These are phyloP conservation scores for Asterophora lycoperdoides DNA, from an alignment of 768 basidiomycete genomes.

Conservation along the genomic window DNA sequence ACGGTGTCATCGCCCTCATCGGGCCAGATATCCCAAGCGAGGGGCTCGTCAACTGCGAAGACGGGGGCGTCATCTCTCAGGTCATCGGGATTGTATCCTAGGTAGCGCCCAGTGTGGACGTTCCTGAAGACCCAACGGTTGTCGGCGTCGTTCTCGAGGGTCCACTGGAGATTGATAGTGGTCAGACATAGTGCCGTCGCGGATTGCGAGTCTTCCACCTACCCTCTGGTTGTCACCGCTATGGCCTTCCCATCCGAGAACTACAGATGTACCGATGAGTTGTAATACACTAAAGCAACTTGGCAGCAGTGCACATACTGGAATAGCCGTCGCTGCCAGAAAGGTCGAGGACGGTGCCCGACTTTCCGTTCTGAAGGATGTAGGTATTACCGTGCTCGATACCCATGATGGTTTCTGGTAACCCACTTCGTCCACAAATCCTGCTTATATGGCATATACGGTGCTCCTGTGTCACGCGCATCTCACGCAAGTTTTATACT, in stretches of 20 bases:
- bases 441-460: slow-evolving; percentile 4
- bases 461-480: not conserved
- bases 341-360: slow-evolving; percentile 42
- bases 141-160: slow-evolving; percentile 1
- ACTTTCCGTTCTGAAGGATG: slow-evolving; percentile 27
- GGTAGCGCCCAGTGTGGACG: slow-evolving; percentile 13
- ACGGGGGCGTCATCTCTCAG: slow-evolving; percentile 10
- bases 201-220: not conserved
- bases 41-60: slow-evolving; percentile 11
- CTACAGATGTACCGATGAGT: slow-evolving; percentile 18
- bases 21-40: slow-evolving; percentile 21
- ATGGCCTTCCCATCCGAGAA: slow-evolving; percentile 38
- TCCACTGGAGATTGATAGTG: slow-evolving; percentile 15
- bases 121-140: slow-evolving; percentile 20
- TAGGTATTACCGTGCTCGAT: slow-evolving; percentile 14
- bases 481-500: not conserved
- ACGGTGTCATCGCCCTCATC: slow-evolving; percentile 12
- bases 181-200: not conserved
- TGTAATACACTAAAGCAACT: not conserved
- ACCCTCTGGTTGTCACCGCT: slow-evolving; percentile 42
- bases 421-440: too few relatives aligned
- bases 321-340: slow-evolving; percentile 40
- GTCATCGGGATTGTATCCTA: slow-evolving; percentile 9
- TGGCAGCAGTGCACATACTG: slow-evolving; percentile 22
- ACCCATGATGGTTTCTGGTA: slow-evolving; percentile 10